Percentiles rank a stretch among this genome's conserved stretches.
These are phyloP conservation scores for Fusarium siculi DNA, from an alignment of 2,329 filamentous ascomycete genomes.

Conservation along the genomic window DNA sequence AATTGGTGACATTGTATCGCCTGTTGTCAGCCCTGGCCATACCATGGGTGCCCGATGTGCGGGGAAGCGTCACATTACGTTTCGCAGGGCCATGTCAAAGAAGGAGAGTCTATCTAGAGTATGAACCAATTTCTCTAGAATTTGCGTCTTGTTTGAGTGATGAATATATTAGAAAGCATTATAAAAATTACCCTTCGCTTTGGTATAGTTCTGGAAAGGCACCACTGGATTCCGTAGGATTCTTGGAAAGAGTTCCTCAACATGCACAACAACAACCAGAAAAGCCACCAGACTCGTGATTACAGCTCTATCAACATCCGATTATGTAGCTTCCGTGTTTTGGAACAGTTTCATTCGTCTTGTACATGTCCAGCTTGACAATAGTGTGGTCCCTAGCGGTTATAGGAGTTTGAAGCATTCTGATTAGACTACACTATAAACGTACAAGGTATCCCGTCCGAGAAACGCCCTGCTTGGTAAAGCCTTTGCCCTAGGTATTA, in stretches of 20 bases:
- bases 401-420: background rate
- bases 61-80: background rate
- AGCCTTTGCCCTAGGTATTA: background rate
- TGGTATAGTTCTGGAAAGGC: too few species aligned
- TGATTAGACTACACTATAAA: background rate
- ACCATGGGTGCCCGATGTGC: background rate
- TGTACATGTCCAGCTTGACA: fast-evolving
- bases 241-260: background rate
- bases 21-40: background rate
- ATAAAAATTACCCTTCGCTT: fast-evolving
- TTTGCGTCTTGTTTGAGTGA: fast-evolving
- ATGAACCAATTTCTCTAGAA: fast-evolving
- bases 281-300: too few species aligned
- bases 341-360: fast-evolving
- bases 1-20: background rate
- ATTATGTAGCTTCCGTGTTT: too few species aligned
- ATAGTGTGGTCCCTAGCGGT: too few species aligned
- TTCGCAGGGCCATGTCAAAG: too few species aligned
- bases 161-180: fast-evolving
- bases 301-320: fast-evolving
- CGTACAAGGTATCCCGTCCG: background rate
- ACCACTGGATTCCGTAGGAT: fast-evolving
- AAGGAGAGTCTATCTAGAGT: too few species aligned
- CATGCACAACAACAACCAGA: fast-evolving
- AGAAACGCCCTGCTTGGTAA: background rate